These are phyloP conservation scores for Ogataea parapolymorpha DNA, from an alignment of 805 yeast genomes.

Conservation along the genomic window DNA sequence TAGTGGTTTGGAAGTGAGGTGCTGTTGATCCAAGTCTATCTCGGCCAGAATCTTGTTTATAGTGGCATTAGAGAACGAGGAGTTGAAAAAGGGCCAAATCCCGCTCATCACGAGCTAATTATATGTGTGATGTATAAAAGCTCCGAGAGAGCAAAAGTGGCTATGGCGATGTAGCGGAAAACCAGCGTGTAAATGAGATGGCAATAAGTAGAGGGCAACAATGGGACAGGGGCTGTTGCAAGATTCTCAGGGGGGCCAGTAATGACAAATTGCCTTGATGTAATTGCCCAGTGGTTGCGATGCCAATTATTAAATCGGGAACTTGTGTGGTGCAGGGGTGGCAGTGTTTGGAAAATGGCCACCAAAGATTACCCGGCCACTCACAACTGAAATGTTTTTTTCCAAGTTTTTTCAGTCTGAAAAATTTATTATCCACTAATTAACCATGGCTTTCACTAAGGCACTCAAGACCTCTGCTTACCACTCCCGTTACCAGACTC, in stretches of 20 bases:
- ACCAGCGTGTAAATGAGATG: background rate
- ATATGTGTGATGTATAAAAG: background rate
- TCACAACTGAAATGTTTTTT: constrained; percentile 6
- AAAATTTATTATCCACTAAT: constrained; percentile 4
- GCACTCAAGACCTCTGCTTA: constrained; percentile 81
- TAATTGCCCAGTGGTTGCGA: background rate
- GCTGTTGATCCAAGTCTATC: constrained; percentile 35
- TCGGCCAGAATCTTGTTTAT: constrained; percentile 36
- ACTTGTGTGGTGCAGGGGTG: constrained; percentile 6
- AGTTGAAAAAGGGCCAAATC: constrained; percentile 39
- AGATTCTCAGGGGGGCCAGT: background rate
- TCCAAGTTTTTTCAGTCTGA: constrained; percentile 4
- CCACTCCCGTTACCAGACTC: constrained; percentile 99
- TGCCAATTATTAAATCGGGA: background rate
- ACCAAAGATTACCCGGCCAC: constrained; percentile 15
- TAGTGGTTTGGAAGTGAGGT: constrained; percentile 5
- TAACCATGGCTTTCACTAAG: constrained; percentile 74
- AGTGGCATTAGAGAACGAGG: constrained; percentile 35
- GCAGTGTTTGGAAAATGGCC: background rate
- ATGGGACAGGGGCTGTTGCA: background rate
- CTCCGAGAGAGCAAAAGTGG: background rate
- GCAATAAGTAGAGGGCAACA: background rate
- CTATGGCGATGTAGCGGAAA: background rate
- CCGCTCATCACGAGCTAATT: constrained; percentile 29
- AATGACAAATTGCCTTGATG: background rate